Percentiles rank a stretch among this genome's conserved stretches.
These are phyloP conservation scores for Ricinus communis DNA, from an alignment of 345 rosid species.

Conservation along the genomic window DNA sequence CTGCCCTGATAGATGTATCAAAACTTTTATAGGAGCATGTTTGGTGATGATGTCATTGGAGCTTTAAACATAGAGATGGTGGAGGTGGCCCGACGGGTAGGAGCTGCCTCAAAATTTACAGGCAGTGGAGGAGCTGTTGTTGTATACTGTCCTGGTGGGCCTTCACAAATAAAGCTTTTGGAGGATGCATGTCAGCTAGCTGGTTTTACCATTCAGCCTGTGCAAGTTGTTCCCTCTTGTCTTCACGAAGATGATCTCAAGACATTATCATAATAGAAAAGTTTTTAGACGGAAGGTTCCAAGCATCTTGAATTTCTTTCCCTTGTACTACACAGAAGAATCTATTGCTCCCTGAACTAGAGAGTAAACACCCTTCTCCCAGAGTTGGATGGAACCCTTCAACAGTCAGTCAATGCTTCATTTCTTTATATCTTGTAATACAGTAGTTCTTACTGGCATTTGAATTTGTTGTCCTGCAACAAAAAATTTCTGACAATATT, in stretches of 20 bases:
- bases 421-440: not conserved
- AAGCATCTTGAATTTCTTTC: not conserved
- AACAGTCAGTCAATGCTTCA: not conserved
- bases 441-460: not conserved
- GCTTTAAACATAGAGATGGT: conserved; percentile 83
- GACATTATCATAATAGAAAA: conserved; percentile 27
- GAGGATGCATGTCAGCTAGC: conserved; percentile 70
- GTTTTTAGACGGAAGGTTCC: not conserved
- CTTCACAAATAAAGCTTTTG: conserved; percentile 57
- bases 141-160: conserved; percentile 73
- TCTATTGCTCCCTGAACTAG: too few species aligned
- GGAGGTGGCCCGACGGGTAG: conserved; percentile 71
- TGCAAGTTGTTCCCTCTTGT: conserved; percentile 55
- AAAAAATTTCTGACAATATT: too few species aligned
- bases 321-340: not conserved
- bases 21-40: conserved; percentile 56
- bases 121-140: conserved; percentile 98
- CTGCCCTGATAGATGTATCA: not conserved
- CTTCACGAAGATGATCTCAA: conserved; percentile 46
- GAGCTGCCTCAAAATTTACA: conserved; percentile 84
- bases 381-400: not conserved
- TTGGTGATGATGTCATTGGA: conserved; percentile 80
- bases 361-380: too few species aligned
- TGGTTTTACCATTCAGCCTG: conserved; percentile 60
- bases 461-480: not conserved